Conservation (phyloP, 352 stramenopile species). For the Globisporangium megalacanthum region DNA sequence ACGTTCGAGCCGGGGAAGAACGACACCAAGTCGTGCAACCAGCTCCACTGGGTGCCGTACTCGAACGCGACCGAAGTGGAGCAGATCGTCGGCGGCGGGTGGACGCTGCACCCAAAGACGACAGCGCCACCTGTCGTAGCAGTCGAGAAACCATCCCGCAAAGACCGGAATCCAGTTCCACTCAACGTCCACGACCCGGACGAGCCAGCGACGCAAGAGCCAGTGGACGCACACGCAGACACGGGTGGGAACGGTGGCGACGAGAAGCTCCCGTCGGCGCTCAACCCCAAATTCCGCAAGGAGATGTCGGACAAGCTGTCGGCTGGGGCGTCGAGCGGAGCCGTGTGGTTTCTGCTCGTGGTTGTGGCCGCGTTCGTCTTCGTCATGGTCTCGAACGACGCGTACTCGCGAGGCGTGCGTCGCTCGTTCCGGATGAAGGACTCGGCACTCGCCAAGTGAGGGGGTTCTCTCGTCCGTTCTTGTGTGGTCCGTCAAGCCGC, state of each 20-base stretch:
- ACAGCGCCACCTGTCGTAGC: slow-evolving; percentile 5
- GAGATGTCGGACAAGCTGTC: slow-evolving; percentile 27
- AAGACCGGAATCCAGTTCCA: slow-evolving; percentile 12
- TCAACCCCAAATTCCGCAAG: slow-evolving; percentile 36
- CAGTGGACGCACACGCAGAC: slow-evolving; percentile 31
- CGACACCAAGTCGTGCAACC: slow-evolving; percentile 52
- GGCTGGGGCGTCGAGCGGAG: slow-evolving; percentile 23
- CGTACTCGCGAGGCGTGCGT: slow-evolving; percentile 46
- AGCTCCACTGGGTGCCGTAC: slow-evolving; percentile 73
- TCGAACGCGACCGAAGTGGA: slow-evolving; percentile 47
- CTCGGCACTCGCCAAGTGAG: slow-evolving; percentile 25
- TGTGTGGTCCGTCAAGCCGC: too few relatives aligned
- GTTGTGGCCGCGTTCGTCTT: slow-evolving; percentile 46
- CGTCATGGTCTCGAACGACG: slow-evolving; percentile 65
- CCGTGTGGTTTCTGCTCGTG: slow-evolving; percentile 50
- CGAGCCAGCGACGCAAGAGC: slow-evolving; percentile 20
- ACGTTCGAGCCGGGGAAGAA: slow-evolving; percentile 41
- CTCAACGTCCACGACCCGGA: slow-evolving; percentile 27
- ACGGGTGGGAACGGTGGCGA: slow-evolving; percentile 27
- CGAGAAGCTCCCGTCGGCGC: slow-evolving; percentile 19
- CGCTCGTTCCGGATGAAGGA: slow-evolving; percentile 36
- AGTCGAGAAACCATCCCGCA: slow-evolving; percentile 13
- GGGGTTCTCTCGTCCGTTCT: too few relatives aligned
- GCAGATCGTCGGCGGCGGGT: slow-evolving; percentile 36
- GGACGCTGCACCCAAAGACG: slow-evolving; percentile 31